Conservation (phyloP, 768 basidiomycete genomes). For the Hygrophoropsis aurantiaca region DNA sequence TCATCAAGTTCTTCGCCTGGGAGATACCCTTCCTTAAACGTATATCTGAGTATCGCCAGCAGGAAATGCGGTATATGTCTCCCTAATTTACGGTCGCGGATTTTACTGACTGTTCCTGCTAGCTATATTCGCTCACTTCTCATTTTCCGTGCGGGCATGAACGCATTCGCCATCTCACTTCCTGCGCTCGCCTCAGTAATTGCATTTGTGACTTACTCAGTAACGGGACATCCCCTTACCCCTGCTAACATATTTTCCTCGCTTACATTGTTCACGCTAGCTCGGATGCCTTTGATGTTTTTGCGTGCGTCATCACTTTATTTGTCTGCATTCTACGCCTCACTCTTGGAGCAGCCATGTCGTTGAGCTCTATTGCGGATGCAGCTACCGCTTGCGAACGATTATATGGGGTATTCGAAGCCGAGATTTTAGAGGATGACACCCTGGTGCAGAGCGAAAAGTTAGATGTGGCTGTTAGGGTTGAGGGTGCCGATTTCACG, state of each 20-base stretch:
- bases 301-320: slow-evolving; percentile 34
- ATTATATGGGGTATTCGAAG: slow-evolving; percentile 78
- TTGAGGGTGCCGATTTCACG: slow-evolving; percentile 71
- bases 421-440: slow-evolving; percentile 71
- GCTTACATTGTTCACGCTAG: slow-evolving; percentile 79
- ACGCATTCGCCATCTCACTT: slow-evolving; percentile 67
- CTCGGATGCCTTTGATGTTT: slow-evolving; percentile 82
- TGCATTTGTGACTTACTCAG: slow-evolving; percentile 74
- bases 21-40: slow-evolving; percentile 77
- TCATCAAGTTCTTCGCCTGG: slow-evolving; percentile 94
- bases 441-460: slow-evolving; percentile 52
- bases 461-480: slow-evolving; percentile 63
- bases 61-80: slow-evolving; percentile 60
- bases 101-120: background rate
- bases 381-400: slow-evolving; percentile 79
- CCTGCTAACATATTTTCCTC: slow-evolving; percentile 82
- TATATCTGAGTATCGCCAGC: slow-evolving; percentile 64
- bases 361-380: slow-evolving; percentile 80
- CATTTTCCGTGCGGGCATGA: slow-evolving; percentile 63
- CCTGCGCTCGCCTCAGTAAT: slow-evolving; percentile 79
- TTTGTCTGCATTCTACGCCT: slow-evolving; percentile 5
- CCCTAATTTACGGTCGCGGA: background rate
- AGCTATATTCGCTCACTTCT: slow-evolving; percentile 70
- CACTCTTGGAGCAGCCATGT: slow-evolving; percentile 45
- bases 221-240: slow-evolving; percentile 64